phyloP scores from a whole-genome alignment of 2,329 filamentous ascomycete genomes.

The Pseudogymnoascus sp. region DNA sequence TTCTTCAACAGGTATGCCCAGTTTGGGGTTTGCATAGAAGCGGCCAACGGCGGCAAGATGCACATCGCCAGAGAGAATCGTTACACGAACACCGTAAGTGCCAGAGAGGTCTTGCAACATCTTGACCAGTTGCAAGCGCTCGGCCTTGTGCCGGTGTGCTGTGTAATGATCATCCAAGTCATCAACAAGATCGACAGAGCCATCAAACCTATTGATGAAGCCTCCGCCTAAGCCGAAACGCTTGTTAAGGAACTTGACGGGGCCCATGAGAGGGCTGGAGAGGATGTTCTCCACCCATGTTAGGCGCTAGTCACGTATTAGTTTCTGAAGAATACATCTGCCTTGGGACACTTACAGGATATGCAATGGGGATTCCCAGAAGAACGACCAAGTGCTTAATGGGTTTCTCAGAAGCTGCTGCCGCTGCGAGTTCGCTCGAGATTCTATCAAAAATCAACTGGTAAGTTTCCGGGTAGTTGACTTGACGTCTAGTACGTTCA shows the following conservation, averaged over 20 bases:
- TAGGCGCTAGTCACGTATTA: slow-evolving; percentile 51
- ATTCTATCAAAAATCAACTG: slow-evolving; percentile 74
- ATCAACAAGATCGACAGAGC: slow-evolving; percentile 84
- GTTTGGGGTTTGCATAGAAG: slow-evolving; percentile 84
- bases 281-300: slow-evolving; percentile 97
- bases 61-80: slow-evolving; percentile 89
- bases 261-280: slow-evolving; percentile 75
- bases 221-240: slow-evolving; percentile 80
- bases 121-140: slow-evolving; percentile 71
- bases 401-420: slow-evolving; percentile 58
- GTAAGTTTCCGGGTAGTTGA: slow-evolving; percentile 92
- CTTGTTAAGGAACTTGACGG: slow-evolving; percentile 82
- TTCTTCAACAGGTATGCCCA: slow-evolving; percentile 67
- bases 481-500: slow-evolving; percentile 86
- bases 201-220: slow-evolving; percentile 91
- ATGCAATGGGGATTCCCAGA: slow-evolving; percentile 79
- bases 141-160: slow-evolving; percentile 80
- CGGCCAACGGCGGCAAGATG: slow-evolving; percentile 86
- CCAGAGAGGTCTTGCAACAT: slow-evolving; percentile 77
- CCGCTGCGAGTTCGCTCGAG: slow-evolving; percentile 64
- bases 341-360: slow-evolving; percentile 59
- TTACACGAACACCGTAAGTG: slow-evolving; percentile 81
- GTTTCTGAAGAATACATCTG: slow-evolving; percentile 14
- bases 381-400: slow-evolving; percentile 85
- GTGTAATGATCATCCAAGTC: slow-evolving; percentile 96